Conservation (phyloP, 768 basidiomycete species). For the Kwoniella mangroviensis region DNA sequence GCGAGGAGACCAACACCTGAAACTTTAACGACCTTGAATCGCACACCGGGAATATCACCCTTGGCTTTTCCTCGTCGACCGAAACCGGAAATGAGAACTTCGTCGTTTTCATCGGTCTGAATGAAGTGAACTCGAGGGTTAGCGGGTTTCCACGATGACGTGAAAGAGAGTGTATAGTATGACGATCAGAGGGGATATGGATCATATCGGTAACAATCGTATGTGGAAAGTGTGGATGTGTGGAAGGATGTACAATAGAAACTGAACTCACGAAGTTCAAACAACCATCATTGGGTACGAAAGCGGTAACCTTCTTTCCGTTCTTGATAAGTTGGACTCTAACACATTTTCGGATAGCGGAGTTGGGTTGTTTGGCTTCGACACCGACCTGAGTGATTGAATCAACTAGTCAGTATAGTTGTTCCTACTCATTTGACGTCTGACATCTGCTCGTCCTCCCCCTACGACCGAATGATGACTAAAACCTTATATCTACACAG, state of each 20-base stretch:
- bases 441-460: background rate
- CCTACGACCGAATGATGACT: background rate
- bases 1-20: slow-evolving; percentile 98
- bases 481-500: too few species aligned
- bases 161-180: too few species aligned
- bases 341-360: slow-evolving; percentile 99
- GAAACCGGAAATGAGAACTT: slow-evolving; percentile 99
- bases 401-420: background rate
- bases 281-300: slow-evolving; percentile 73
- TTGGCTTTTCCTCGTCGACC: slow-evolving; percentile 99
- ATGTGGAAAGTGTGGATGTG: background rate
- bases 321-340: slow-evolving; percentile 99
- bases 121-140: background rate
- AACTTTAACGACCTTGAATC: slow-evolving; percentile 99
- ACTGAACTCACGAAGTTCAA: slow-evolving; percentile 52
- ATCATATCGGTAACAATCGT: background rate
- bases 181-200: too few species aligned
- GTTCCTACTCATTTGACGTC: background rate
- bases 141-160: background rate
- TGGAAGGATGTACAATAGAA: background rate
- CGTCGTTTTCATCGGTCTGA: slow-evolving; percentile 94
- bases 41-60: slow-evolving; percentile 99
- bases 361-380: slow-evolving; percentile 99
- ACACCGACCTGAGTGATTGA: slow-evolving; percentile 73
- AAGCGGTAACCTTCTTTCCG: slow-evolving; percentile 99